A percentile compares a stretch with the other conserved stretches of the same genome.
Conservation (phyloP, 345 rosid species). For the Kandelia obovata region DNA sequence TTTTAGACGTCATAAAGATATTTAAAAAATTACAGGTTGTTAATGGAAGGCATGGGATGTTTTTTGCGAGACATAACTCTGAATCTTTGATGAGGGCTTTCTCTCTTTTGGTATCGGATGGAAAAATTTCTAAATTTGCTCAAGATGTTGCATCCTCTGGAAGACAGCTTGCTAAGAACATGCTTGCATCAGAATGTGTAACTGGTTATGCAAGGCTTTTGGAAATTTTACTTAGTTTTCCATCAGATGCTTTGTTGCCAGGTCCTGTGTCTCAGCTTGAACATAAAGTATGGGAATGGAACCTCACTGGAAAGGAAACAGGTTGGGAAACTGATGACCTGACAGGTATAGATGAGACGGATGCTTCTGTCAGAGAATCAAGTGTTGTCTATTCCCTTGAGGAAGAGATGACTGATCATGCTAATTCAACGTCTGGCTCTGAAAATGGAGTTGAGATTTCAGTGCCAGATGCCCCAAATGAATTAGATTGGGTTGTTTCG, state of each 20-base stretch:
- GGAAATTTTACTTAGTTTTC: slow-evolving; percentile 71
- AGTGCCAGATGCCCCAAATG: slow-evolving; percentile 52
- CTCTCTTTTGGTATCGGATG: slow-evolving; percentile 69
- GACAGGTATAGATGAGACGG: slow-evolving; percentile 22
- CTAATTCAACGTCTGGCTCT: slow-evolving; percentile 34
- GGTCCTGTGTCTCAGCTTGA: slow-evolving; percentile 53
- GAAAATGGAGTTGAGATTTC: slow-evolving; percentile 40
- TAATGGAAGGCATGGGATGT: slow-evolving; percentile 66
- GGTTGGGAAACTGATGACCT: slow-evolving; percentile 32
- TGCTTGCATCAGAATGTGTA: slow-evolving; percentile 77
- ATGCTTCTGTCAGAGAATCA: slow-evolving; percentile 29
- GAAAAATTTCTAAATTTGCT: slow-evolving; percentile 69
- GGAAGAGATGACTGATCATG: slow-evolving; percentile 44
- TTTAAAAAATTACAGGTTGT: slow-evolving; percentile 47
- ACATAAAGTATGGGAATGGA: slow-evolving; percentile 77
- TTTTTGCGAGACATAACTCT: slow-evolving; percentile 58
- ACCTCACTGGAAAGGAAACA: slow-evolving; percentile 44
- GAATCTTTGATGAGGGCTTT: slow-evolving; percentile 67
- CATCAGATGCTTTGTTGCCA: slow-evolving; percentile 76
- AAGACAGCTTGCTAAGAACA: slow-evolving; percentile 65
- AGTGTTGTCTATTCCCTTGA: slow-evolving; percentile 57
- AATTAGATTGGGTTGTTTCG: slow-evolving; percentile 66
- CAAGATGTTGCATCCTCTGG: slow-evolving; percentile 72
- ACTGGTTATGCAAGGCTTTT: slow-evolving; percentile 70
- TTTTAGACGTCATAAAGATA: not conserved